Base-by-base conservation (phyloP, 2,329 filamentous ascomycete genomes). In the Zasmidium citrigriseum region DNA sequence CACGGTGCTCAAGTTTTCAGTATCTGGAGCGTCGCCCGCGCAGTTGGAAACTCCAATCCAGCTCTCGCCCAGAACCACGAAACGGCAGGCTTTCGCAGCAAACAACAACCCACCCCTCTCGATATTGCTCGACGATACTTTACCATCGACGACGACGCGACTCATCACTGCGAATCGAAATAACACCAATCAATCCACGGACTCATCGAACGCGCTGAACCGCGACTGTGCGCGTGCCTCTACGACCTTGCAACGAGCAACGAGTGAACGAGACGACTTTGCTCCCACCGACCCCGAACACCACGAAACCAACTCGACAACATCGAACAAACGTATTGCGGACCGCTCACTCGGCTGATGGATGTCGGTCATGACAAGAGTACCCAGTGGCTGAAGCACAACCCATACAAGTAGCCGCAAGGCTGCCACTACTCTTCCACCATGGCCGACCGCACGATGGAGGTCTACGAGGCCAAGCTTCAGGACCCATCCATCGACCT, bases 401-500 rank as follows among this genome's bases (percentile, higher is more conserved):
- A 41, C 14, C 14, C 34, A 41, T 4, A 4, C 4, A 11, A 16
- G 34, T n/a, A n/a, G 34, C 34, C 34, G 46, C 22, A 2, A 49
- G 22, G 22, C 20, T 18, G 22, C 57, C 56, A 52, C 21, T 47
- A 47, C 38, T 27, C 29, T 29, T 44, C 55, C 55, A 64, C 44
- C 64, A 74, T 74, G 72, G 70, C 70, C 58, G 73, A 76, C 66
- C 74, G 73, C 50, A 78, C 50, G 75, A 69, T 80, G 54, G 78
- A 80, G 64, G 72, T 73, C 45, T 76, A 76, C 69, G 77, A 78
- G 68, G 70, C 72, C 53, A 80, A 79, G 72, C 75, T 81, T 52
- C 75, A 76, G 47, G 78, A 81, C 63, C 63, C 72, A 66, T 62
- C 72, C 64, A 62, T 70, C 68, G 95, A 98, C 79, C 78, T 88